Evolutionary conservation across 352 stramenopile species (phyloP).

Genomic region (Pythium dissotocum): DNA sequence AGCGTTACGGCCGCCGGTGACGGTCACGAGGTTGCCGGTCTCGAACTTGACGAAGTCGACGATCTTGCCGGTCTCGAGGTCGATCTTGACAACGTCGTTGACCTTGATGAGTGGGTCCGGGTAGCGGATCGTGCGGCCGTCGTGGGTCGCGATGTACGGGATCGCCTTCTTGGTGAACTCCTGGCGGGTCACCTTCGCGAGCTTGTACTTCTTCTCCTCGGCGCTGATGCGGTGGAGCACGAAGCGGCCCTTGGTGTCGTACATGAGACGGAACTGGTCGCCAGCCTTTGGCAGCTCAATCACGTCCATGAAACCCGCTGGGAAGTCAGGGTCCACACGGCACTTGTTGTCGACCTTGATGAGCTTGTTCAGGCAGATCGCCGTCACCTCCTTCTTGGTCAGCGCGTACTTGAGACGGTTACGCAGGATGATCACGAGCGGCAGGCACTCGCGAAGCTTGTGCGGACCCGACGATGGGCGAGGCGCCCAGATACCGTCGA

Average conservation of each 20-base stretch:
- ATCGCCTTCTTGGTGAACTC: conserved; percentile 97
- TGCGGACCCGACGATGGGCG: conserved; percentile 96
- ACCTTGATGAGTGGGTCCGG: conserved; percentile 98
- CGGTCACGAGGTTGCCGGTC: conserved; percentile 96
- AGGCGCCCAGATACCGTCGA: conserved; percentile 92
- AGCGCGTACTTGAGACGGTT: conserved; percentile 99
- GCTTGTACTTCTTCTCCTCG: conserved; percentile 98
- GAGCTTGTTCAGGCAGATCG: conserved; percentile 99
- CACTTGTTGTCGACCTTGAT: conserved; percentile 98
- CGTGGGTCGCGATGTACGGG: conserved; percentile 97
- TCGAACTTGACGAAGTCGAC: conserved; percentile 99
- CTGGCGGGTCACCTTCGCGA: conserved; percentile 96
- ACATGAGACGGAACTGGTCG: conserved; percentile 97
- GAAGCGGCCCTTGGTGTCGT: conserved; percentile 99
- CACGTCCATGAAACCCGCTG: conserved; percentile 99
- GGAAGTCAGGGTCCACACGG: conserved; percentile 98
- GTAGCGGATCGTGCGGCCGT: conserved; percentile 99
- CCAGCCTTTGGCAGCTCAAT: conserved; percentile 96
- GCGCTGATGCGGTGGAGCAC: conserved; percentile 96
- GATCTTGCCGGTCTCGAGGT: conserved; percentile 98
- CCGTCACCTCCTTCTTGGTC: conserved; percentile 97
- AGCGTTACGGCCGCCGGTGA: conserved; percentile 97
- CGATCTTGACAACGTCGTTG: conserved; percentile 99
- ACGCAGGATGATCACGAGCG: conserved; percentile 97
- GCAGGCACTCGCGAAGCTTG: conserved; percentile 98